Conservation (phyloP, 495 filamentous ascomycete species). For the Neurospora sp. region DNA sequence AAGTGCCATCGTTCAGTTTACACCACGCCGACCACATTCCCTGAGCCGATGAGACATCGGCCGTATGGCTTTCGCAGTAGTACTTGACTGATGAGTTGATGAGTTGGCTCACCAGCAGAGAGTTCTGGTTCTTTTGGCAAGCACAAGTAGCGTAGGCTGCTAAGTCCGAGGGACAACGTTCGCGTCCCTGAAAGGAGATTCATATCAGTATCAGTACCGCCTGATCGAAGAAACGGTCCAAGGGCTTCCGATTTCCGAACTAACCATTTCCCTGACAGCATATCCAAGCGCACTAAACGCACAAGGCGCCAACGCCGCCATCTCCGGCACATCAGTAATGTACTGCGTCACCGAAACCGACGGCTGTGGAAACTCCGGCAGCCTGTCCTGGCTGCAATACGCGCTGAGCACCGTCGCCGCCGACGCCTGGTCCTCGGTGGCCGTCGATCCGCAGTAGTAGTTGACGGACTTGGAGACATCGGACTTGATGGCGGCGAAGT, state of each 20-base stretch:
- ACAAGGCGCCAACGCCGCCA: slow-evolving; percentile 33
- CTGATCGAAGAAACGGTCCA: background rate
- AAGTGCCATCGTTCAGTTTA: slow-evolving; percentile 33
- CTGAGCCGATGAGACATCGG: slow-evolving; percentile 36
- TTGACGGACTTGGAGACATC: slow-evolving; percentile 28
- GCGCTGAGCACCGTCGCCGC: slow-evolving; percentile 31
- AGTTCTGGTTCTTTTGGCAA: slow-evolving; percentile 39
- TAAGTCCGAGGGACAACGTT: slow-evolving; percentile 28
- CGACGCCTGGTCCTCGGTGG: slow-evolving; percentile 36
- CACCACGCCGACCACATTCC: slow-evolving; percentile 41
- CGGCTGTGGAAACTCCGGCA: slow-evolving; percentile 26
- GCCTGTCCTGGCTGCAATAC: slow-evolving; percentile 36
- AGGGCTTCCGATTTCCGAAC: background rate
- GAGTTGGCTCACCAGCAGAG: slow-evolving; percentile 21
- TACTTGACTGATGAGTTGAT: slow-evolving; percentile 33
- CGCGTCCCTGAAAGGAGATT: slow-evolving; percentile 12
- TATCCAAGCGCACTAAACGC: slow-evolving; percentile 29
- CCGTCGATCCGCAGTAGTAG: slow-evolving; percentile 31
- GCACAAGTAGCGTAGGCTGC: slow-evolving; percentile 36
- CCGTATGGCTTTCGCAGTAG: slow-evolving; percentile 27
- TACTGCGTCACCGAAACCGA: slow-evolving; percentile 28
- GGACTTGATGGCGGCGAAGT: slow-evolving; percentile 29
- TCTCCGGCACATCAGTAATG: slow-evolving; percentile 38
- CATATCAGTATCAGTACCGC: background rate
- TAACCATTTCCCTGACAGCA: slow-evolving; percentile 30